These are phyloP conservation scores for Dichotomopilus funicola DNA, from an alignment of 2,329 filamentous ascomycete species.

Conservation along the genomic window DNA sequence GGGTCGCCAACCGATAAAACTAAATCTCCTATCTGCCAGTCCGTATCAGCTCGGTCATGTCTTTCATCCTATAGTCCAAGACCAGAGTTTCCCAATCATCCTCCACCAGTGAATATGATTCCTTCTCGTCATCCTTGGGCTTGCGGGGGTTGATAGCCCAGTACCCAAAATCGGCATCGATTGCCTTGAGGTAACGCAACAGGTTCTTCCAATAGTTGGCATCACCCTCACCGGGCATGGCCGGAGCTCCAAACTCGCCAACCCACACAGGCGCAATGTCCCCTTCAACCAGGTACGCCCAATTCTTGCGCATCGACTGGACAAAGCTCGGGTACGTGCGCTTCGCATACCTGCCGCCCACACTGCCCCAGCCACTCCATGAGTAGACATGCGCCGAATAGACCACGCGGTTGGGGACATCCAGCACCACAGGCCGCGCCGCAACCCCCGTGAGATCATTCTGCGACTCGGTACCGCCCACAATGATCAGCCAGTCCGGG, in stretches of 20 bases:
- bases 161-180: conserved; percentile 62
- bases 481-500: conserved; percentile 58
- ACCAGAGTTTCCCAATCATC: conserved; percentile 60
- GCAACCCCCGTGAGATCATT: conserved; percentile 56
- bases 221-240: conserved; percentile 47
- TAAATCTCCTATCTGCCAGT: conserved; percentile 1
- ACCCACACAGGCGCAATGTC: conserved; percentile 59
- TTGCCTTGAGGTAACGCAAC: conserved; percentile 48
- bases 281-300: conserved; percentile 56
- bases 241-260: conserved; percentile 58
- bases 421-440: conserved; percentile 50
- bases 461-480: conserved; percentile 61
- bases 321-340: conserved; percentile 57
- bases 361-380: conserved; percentile 64
- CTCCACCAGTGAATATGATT: conserved; percentile 55
- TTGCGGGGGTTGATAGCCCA: conserved; percentile 65
- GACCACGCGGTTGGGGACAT: conserved; percentile 50
- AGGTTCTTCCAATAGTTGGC: conserved; percentile 61
- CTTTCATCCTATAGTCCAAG: conserved; percentile 56
- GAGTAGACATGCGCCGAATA: conserved; percentile 64
- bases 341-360: conserved; percentile 53
- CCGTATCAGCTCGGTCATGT: conserved; percentile 51
- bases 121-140: conserved; percentile 47
- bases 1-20: too few relatives aligned
- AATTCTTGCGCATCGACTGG: conserved; percentile 56